Evolutionary conservation across 2,329 filamentous ascomycete genomes (phyloP).

Genomic region (Ophiostoma pallidulum): DNA sequence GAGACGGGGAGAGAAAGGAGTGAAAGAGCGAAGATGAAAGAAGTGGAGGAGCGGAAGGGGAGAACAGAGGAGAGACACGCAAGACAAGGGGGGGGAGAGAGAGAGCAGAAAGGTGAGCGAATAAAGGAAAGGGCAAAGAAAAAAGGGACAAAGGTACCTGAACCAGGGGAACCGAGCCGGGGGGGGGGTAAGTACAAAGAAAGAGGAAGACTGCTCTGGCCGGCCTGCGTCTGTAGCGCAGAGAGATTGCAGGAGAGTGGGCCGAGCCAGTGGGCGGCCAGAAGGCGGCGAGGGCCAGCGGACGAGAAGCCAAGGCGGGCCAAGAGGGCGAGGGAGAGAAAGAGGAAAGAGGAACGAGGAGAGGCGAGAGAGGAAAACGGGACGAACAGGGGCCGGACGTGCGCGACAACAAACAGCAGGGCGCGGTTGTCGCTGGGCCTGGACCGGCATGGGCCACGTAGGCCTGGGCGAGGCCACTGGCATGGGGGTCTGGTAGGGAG

Average conservation of each 20-base stretch:
- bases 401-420: neutral
- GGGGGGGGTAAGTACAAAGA: neutral
- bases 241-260: conserved; percentile 15
- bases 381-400: neutral
- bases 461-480: too few relatives aligned
- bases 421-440: neutral
- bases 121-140: neutral
- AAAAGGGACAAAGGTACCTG: too few relatives aligned
- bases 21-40: neutral
- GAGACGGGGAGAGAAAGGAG: neutral
- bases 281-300: neutral
- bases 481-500: too few relatives aligned
- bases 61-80: too few relatives aligned
- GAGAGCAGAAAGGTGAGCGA: neutral
- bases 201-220: neutral
- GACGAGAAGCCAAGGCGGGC: neutral
- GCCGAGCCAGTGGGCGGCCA: conserved; percentile 3
- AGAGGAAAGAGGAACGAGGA: too few relatives aligned
- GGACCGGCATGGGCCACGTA: neutral
- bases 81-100: neutral
- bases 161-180: too few relatives aligned
- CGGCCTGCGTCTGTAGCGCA: conserved; percentile 2
- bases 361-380: too few relatives aligned
- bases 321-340: too few relatives aligned
- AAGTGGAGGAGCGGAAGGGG: neutral